Base-by-base conservation (phyloP, 1,139 yeast genomes). In the Kodamaea alishanica region DNA sequence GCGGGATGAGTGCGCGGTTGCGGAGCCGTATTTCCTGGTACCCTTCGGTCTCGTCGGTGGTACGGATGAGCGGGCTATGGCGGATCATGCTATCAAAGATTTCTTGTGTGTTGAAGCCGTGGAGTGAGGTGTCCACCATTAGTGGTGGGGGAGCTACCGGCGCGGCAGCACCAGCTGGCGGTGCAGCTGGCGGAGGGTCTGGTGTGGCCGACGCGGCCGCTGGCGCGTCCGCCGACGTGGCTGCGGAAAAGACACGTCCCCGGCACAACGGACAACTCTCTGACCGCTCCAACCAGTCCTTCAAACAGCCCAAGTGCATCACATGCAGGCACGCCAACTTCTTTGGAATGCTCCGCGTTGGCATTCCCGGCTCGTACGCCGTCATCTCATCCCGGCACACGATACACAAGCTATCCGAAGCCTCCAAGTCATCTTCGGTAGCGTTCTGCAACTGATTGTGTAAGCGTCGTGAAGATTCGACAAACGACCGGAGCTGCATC, bases 201-300 rank as follows among this genome's bases (percentile, higher is more conserved):
- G n/a, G n/a, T 27, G 31, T 12, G 36, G n/a, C n/a, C n/a, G n/a
- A n/a, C n/a, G n/a, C n/a, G n/a, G n/a, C n/a, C n/a, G 28, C 28
- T 30, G 44, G 39, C 26, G 41, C 37, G 23, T 30, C 32, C 11
- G 44, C 29, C 8, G 37, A 40, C 22, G 42, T 34, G 36, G 8
- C 38, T 34, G 35, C 15, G 44, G 37, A 24, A 47, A 69, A 68
- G 1, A 89, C 96, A n/a, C 83, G 77, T 12, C 83, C 69, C 48
- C 97, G 73, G 61, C 97, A 92, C 41, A 90, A 79, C 0, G 99
- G 98, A 64, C 99, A 92, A 24, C 80, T 77, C 51, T 84, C 94
- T 0, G 96, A 87, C 48, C 96, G 73, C 54, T 87, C 96, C 49
- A 92, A 69, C 99, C 99, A 92, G 50, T 86, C 85, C 55, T 86